Evolutionary conservation across 2,329 filamentous ascomycete species (phyloP), one percentile per base, ranked within the genome.

Genomic region (Dactylellina leptospora): DNA sequence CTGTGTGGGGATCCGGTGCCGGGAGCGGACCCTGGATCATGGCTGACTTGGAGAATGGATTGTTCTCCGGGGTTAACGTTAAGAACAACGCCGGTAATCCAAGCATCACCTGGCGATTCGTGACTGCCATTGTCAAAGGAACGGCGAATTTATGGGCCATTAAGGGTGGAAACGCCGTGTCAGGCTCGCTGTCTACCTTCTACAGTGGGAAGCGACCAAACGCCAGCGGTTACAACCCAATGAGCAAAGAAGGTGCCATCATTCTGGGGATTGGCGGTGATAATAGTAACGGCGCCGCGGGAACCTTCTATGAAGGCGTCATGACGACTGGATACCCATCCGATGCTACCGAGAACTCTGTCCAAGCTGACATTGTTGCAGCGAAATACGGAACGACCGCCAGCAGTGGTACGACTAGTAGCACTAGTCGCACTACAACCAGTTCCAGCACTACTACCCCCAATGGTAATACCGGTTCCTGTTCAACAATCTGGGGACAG

Each of bases 211-310:
- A 75, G 1, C 84, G 87, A 2, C 87, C 87, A 2, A 81, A 62
- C 4, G 79, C 64, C 1, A 73, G 77, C 11, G 86, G 85, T 8
- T 88, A 88, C 79, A 84, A 87, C 77, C 82, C 84, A 0, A 89
- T 89, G 87, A 81, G 76, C 74, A 88, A 88, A 74, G 86, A 89
- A 76, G 87, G 87, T 10, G 84, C 86, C 62, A 87, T 89, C 45
- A 83, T 89, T 66, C 85, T 89, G n/a, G 87, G 87, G n/a, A 88
- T 88, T 59, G 87, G 87, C n/a, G 87, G 87, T 5, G 87, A 89
- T 75, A 89, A 87, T 79, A 87, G 85, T 76, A 80, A 81, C 75
- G 76, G 84, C 48, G 86, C 82, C 0, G 85, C 87, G 76, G 86
- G 87, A 23, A 88, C 86, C 0, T 87, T 87, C 76, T 87, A 88